Conservation (phyloP, 2,329 filamentous ascomycete species). For the Alternaria sp. region DNA sequence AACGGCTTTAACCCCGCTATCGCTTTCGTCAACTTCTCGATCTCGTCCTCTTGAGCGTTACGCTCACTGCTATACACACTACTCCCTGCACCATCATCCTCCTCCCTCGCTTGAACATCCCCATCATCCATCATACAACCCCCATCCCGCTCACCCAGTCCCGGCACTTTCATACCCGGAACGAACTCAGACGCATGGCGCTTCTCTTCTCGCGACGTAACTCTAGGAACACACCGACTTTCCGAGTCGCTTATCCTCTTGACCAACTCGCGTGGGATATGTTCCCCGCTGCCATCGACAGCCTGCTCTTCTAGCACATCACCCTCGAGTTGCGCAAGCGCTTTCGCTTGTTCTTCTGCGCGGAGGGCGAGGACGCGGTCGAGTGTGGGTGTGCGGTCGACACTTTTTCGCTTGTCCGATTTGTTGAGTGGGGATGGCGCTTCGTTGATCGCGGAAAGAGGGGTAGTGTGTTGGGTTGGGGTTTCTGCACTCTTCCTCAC, state of each 20-base stretch:
- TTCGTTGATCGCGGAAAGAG: background rate
- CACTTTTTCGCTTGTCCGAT: background rate
- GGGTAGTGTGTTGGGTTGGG: background rate
- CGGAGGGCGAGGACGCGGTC: background rate
- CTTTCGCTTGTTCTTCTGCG: constrained; percentile 3
- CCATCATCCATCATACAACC: background rate
- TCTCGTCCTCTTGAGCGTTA: background rate
- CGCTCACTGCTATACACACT: background rate
- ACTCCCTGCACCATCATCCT: background rate
- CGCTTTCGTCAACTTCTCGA: background rate
- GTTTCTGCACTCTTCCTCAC: background rate
- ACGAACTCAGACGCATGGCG: background rate
- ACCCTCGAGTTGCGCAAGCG: background rate
- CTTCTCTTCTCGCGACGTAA: background rate
- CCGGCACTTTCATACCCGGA: background rate
- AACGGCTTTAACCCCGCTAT: background rate
- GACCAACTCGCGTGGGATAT: background rate
- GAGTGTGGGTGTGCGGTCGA: background rate
- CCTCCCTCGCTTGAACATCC: rapidly evolving
- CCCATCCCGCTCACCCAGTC: too few species aligned
- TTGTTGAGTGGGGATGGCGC: background rate
- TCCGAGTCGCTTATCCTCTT: background rate
- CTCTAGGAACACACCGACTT: background rate
- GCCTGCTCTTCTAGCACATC: background rate
- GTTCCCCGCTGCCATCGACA: background rate